Base-by-base conservation (phyloP, 352 stramenopile species). In the Blastocystis hominis region DNA sequence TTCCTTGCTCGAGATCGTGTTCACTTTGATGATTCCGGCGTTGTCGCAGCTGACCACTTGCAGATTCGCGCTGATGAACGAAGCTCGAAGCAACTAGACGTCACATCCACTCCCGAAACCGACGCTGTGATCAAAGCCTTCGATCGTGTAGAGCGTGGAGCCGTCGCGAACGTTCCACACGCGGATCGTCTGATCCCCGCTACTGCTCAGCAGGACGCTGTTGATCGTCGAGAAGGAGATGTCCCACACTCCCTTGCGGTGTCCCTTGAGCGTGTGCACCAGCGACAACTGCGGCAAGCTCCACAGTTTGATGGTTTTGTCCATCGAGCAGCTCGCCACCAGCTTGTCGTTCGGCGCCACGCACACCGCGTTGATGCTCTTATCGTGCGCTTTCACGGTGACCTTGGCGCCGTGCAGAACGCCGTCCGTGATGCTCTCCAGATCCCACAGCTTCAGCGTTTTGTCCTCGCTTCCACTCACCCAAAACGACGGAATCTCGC, bases 291-390 rank as follows among this genome's bases (percentile, higher is more conserved):
- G 91, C 7, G 92, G 91, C 20, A 93, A 91, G 86, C 93, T 91
- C 96, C 96, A 98, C 46, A 99, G 90, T 89, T 98, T 98, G 59
- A 98, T 95, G 42, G 95, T 94, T 89, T 98, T 98, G 91, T 99
- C 97, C 91, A 98, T 95, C 64, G 94, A 97, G 13, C 94, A 95
- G 89, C 94, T 98, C 6, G 96, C 97, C 75, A 98, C 93, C 15
- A 98, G 92, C 2, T 94, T 95, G 88, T 98, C 95, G 89, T 98
- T 98, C 2, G 96, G 96, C 34, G 95, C 93, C n/a, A 98, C 91
- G 2, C 95, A 93, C 46, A 96, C 89, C 2, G 92, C 91, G 88
- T 99, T 98, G 61, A 98, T 96, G 90, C 98, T 96, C 91, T 99
- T 98, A 54, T 96, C 93, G 89, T 97, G 94, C 34, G 92, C 94